These are phyloP conservation scores for Linnemannia exigua DNA, from an alignment of 192 early-diverging fungal species.

Conservation along the genomic window DNA sequence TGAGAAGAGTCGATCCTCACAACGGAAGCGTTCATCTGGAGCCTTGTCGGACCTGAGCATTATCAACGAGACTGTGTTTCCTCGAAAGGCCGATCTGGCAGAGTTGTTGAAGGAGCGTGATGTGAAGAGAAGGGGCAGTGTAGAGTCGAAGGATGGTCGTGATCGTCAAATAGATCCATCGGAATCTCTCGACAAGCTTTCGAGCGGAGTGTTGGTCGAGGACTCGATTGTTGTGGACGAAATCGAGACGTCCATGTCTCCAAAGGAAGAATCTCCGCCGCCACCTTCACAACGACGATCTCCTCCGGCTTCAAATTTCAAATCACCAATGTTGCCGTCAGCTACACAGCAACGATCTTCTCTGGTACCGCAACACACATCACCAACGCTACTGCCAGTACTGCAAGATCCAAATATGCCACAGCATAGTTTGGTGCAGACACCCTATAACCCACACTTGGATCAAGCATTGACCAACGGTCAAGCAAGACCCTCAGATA, in stretches of 20 bases:
- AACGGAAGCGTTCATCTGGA: neutral
- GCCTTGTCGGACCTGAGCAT: neutral
- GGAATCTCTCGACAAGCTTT: neutral
- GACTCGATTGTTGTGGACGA: constrained; percentile 22
- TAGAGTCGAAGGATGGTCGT: neutral
- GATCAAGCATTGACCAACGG: neutral
- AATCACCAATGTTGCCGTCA: neutral
- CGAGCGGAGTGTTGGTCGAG: constrained; percentile 3
- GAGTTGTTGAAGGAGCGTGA: neutral
- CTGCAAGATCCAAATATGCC: no score
- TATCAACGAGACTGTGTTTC: neutral
- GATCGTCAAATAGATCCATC: neutral
- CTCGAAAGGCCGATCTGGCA: neutral
- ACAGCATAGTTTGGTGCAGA: neutral
- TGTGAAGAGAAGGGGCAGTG: neutral
- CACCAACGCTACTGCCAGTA: rapidly evolving
- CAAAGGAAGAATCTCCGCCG: neutral
- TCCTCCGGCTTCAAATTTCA: neutral
- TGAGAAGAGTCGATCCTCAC: neutral
- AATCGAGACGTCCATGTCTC: neutral
- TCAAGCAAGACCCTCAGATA: neutral
- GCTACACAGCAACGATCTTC: no score
- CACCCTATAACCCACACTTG: neutral
- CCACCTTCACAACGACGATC: neutral
- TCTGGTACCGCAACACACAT: no score